Evolutionary conservation across 176 grass and related monocot genomes (phyloP), one percentile per base, ranked within the genome.

Genomic region (Ampelocalamus luodianensis): DNA sequence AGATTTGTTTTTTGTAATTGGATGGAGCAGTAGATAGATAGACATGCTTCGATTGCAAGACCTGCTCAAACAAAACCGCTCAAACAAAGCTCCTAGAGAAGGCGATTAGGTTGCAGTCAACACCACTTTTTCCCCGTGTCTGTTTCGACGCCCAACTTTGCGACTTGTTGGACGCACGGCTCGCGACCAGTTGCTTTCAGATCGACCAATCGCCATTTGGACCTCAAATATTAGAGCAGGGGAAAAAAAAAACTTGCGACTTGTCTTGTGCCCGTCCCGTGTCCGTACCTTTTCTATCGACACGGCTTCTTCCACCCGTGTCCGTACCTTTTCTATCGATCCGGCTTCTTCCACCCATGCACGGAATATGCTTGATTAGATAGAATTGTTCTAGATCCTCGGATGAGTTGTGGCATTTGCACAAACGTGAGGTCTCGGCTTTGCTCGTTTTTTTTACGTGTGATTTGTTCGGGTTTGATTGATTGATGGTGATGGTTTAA

Each of bases 31-130:
- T 20, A 38, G 50, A 76, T 37, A 17, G 5, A 15, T 32, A 13
- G 23, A 55, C 14, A 55, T 20, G 64, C 58, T 63, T 51, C 10
- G 23, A n/a, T 18, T 34, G 55, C 36, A 49, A 44, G 74, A 78
- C 69, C 44, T 8, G 44, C 56, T 72, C 20, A 56, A 62, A 2
- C 66, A 82, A 10, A 50, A n/a, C n/a, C n/a, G 44, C 56, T 72
- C 20, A 56, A 62, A 2, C 66, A 82, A 10, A 50, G 24, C 27
- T 29, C 27, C 61, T 6, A 16, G 26, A 14, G 38, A 46, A 27
- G 9, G 11, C 49, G 74, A 27, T 79, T 48, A 72, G 64, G 40
- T 4, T 11, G 39, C 24, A 50, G 71, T 87, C 71, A 82, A 87
- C 39, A 46, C 10, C 44, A 13, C 44, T 11, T 12, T 9, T 10